Evolutionary conservation across 1,284 basidiomycete species (phyloP).

Genomic region (Heterobasidion occidentale): DNA sequence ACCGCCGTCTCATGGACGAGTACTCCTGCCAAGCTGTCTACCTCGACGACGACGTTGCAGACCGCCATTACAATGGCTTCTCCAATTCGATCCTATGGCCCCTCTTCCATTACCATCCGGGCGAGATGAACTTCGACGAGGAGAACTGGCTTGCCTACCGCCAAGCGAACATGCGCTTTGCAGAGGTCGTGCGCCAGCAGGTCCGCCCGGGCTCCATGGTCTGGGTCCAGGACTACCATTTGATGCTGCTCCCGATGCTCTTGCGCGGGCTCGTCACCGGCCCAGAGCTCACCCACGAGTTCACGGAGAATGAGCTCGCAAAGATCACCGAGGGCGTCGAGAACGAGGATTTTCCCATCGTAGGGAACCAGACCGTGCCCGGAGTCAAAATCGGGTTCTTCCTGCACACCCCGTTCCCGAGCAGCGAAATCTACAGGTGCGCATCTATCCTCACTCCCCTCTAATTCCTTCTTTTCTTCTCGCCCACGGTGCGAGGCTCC

Average conservation of each 20-base stretch:
- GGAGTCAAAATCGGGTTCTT: conserved; percentile 95
- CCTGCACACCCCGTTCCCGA: conserved; percentile 97
- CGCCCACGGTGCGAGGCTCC: too few species aligned
- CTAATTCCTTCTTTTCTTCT: not conserved
- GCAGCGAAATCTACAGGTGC: conserved; percentile 94
- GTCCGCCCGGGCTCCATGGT: conserved; percentile 87
- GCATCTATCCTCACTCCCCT: conserved; percentile 16
- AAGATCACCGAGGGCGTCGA: conserved; percentile 75
- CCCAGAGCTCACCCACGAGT: conserved; percentile 47
- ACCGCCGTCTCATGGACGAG: conserved; percentile 86
- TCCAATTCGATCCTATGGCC: conserved; percentile 99
- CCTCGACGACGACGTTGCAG: conserved; percentile 94
- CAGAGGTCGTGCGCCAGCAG: conserved; percentile 78
- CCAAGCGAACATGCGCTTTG: conserved; percentile 94
- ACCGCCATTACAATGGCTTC: conserved; percentile 98
- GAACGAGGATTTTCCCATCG: conserved; percentile 38
- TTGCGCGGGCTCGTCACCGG: conserved; percentile 85
- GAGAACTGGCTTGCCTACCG: conserved; percentile 97
- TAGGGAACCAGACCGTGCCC: conserved; percentile 33
- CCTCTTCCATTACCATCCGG: conserved; percentile 97
- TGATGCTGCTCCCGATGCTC: conserved; percentile 97
- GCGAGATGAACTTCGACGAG: conserved; percentile 99
- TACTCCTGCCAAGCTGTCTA: conserved; percentile 98
- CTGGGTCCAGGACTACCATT: conserved; percentile 98
- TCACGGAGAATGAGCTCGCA: conserved; percentile 61